Conservation (phyloP, 2,329 filamentous ascomycete species). For the Knoxdaviesia capensis region DNA sequence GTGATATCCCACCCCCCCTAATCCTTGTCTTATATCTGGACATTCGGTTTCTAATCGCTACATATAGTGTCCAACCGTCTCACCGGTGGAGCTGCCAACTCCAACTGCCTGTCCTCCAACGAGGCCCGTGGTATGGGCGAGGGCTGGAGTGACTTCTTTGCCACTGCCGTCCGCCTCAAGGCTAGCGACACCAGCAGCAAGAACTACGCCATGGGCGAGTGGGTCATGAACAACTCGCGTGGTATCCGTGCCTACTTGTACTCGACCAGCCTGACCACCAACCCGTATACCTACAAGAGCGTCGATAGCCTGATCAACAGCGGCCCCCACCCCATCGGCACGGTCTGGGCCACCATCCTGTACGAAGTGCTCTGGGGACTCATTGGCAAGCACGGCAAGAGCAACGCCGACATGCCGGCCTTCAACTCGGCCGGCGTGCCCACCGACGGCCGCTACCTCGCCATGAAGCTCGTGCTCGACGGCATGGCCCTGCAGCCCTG, state of each 20-base stretch:
- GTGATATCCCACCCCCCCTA: slow-evolving; percentile 4
- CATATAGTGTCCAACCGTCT: slow-evolving; percentile 30
- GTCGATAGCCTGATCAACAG: slow-evolving; percentile 14
- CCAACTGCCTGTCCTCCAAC: slow-evolving; percentile 21
- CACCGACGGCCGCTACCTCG: slow-evolving; percentile 28
- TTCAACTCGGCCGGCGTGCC: slow-evolving; percentile 23
- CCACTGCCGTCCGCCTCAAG: slow-evolving; percentile 27
- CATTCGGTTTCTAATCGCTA: slow-evolving; percentile 2
- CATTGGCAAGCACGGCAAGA: slow-evolving; percentile 34
- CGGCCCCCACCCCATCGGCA: slow-evolving; percentile 26
- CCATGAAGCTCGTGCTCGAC: slow-evolving; percentile 30
- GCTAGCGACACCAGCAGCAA: slow-evolving; percentile 20
- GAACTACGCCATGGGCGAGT: slow-evolving; percentile 28
- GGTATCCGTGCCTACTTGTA: slow-evolving; percentile 31
- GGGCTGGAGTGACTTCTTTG: slow-evolving; percentile 36
- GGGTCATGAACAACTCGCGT: slow-evolving; percentile 20
- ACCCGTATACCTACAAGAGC: slow-evolving; percentile 27
- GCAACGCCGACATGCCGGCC: slow-evolving; percentile 17
- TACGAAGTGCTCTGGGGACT: slow-evolving; percentile 39
- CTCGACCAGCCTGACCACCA: slow-evolving; percentile 25
- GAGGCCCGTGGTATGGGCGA: slow-evolving; percentile 37
- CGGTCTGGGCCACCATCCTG: slow-evolving; percentile 29
- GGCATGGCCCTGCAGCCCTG: slow-evolving; percentile 35
- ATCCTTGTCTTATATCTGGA: slow-evolving; percentile 3
- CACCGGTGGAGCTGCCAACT: slow-evolving; percentile 35